These are phyloP conservation scores for Pseudovirgaria hyperparasitica DNA, from an alignment of 2,329 filamentous ascomycete genomes.

Conservation along the genomic window DNA sequence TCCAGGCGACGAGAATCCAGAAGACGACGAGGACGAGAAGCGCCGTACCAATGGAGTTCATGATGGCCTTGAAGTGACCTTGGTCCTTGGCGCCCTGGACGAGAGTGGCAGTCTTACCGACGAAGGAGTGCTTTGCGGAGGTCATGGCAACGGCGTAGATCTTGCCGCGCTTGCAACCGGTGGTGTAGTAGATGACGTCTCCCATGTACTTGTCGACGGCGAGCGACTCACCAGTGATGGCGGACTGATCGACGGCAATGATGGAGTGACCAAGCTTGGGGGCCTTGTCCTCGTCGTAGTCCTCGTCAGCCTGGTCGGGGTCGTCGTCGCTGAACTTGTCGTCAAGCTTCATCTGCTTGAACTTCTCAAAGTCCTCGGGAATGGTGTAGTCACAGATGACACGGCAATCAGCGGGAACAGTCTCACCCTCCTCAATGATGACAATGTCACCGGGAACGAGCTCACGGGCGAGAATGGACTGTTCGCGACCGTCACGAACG, in stretches of 20 bases:
- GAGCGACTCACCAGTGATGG: slow-evolving; percentile 69
- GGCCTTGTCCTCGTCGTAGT: slow-evolving; percentile 39
- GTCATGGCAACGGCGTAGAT: slow-evolving; percentile 56
- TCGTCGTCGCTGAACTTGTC: slow-evolving; percentile 42
- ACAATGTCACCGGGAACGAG: slow-evolving; percentile 66
- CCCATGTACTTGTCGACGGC: slow-evolving; percentile 71
- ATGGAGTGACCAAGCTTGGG: slow-evolving; percentile 52
- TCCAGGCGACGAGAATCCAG: slow-evolving; percentile 64
- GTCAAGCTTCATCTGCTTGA: slow-evolving; percentile 48
- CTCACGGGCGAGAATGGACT: slow-evolving; percentile 60
- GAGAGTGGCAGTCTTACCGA: slow-evolving; percentile 61
- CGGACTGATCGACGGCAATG: slow-evolving; percentile 64
- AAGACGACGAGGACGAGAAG: slow-evolving; percentile 66
- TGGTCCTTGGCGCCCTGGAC: slow-evolving; percentile 64
- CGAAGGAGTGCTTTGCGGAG: slow-evolving; percentile 60
- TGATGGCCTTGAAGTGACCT: slow-evolving; percentile 72
- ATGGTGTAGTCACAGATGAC: slow-evolving; percentile 62
- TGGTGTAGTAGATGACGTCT: slow-evolving; percentile 65
- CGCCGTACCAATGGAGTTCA: slow-evolving; percentile 67
- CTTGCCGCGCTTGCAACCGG: slow-evolving; percentile 70
- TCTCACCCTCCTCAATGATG: slow-evolving; percentile 58
- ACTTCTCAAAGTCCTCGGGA: slow-evolving; percentile 53
- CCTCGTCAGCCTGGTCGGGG: slow-evolving; percentile 46
- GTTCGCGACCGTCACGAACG: slow-evolving; percentile 53
- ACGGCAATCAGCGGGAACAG: slow-evolving; percentile 56